Evolutionary conservation across 352 stramenopile species (phyloP).

Genomic region (Globisporangium carolinianum): DNA sequence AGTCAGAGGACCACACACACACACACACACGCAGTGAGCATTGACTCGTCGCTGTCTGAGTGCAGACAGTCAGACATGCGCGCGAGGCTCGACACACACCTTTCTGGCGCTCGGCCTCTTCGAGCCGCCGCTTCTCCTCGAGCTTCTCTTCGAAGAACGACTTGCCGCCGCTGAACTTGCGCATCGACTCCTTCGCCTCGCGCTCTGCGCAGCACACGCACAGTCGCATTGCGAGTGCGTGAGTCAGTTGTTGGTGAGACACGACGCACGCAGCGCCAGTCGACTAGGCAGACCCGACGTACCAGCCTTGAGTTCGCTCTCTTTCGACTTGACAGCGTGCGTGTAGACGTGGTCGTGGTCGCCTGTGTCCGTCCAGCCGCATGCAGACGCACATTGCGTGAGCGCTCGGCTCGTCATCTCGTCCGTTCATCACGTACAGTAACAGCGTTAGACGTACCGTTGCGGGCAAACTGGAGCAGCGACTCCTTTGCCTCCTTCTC

Average conservation of each 20-base stretch:
- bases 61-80: too few species aligned
- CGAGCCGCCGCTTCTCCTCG: constrained; percentile 48
- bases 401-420: too few species aligned
- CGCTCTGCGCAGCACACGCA: constrained; percentile 18
- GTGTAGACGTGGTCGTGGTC: constrained; percentile 16
- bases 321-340: constrained; percentile 12
- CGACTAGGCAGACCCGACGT: neutral
- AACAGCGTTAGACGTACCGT: neutral
- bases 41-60: too few species aligned
- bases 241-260: too few species aligned
- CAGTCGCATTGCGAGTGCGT: too few species aligned
- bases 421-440: too few species aligned
- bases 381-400: neutral
- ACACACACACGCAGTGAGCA: neutral
- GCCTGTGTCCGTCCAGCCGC: neutral
- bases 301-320: constrained; percentile 14
- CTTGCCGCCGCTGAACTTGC: constrained; percentile 36
- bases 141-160: constrained; percentile 54
- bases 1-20: neutral
- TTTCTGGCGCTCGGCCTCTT: constrained; percentile 41
- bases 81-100: neutral
- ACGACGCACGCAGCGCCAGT: too few species aligned
- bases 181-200: constrained; percentile 29
- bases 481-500: constrained; percentile 23
- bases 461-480: constrained; percentile 16